A percentile compares a stretch with the other conserved stretches of the same genome.
Conservation (phyloP, 192 early-diverging fungal genomes). For the Podila clonocystis region DNA sequence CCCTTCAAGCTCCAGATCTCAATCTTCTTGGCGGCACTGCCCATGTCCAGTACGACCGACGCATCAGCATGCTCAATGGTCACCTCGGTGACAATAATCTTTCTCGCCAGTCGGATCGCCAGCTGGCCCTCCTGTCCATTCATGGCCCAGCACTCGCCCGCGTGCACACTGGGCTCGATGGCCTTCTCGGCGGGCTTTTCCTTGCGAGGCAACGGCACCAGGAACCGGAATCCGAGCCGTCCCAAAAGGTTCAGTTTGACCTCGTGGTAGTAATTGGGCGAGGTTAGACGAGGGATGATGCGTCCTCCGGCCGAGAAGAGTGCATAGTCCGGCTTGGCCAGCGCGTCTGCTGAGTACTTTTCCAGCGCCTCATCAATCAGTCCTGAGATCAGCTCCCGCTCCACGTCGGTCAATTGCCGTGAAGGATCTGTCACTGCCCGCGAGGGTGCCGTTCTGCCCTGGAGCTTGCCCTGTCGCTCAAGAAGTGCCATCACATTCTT, state of each 20-base stretch:
- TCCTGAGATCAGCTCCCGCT: constrained; percentile 49
- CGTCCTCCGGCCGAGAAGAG: constrained; percentile 70
- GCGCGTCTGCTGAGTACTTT: constrained; percentile 63
- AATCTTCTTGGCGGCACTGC: constrained; percentile 70
- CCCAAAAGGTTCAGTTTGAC: constrained; percentile 30
- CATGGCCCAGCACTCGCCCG: constrained; percentile 85
- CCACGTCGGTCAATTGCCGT: constrained; percentile 17
- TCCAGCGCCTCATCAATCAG: constrained; percentile 70
- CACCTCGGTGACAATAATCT: constrained; percentile 66
- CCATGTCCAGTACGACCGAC: constrained; percentile 63
- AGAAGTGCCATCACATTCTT: constrained; percentile 28
- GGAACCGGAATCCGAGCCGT: constrained; percentile 22
- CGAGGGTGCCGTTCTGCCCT: constrained; percentile 14
- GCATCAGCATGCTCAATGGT: constrained; percentile 76
- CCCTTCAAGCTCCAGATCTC: constrained; percentile 68
- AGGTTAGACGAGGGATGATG: constrained; percentile 70
- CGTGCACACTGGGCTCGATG: constrained; percentile 56
- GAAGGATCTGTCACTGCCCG: neutral
- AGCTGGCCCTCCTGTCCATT: constrained; percentile 67
- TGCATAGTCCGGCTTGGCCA: constrained; percentile 77
- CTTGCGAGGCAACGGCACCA: constrained; percentile 42
- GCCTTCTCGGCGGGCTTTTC: constrained; percentile 55
- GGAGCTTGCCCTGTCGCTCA: constrained; percentile 39
- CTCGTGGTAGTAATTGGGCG: constrained; percentile 59
- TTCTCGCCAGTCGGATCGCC: constrained; percentile 66